Conservation (phyloP, 2,329 filamentous ascomycete genomes). For the Beauveria sp. region DNA sequence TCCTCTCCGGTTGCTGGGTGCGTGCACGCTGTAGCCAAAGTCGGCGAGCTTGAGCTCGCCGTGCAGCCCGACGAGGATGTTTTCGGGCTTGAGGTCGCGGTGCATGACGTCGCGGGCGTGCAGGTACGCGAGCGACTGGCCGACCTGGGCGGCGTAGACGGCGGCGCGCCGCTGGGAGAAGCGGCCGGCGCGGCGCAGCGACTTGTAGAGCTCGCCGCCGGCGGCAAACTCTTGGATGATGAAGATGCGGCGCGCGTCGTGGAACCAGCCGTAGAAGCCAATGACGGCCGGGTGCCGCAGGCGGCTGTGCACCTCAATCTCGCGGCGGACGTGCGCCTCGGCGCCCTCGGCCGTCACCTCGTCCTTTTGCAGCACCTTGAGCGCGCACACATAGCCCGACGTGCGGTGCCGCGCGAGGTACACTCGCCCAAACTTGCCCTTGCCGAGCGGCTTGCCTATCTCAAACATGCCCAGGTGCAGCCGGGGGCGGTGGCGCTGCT, state of each 20-base stretch:
- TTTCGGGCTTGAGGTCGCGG: slow-evolving; percentile 62
- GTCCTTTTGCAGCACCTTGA: slow-evolving; percentile 79
- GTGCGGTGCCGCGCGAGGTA: slow-evolving; percentile 74
- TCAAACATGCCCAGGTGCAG: slow-evolving; percentile 76
- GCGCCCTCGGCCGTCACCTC: slow-evolving; percentile 69
- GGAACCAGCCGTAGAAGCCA: slow-evolving; percentile 77
- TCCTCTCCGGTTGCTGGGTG: slow-evolving; percentile 16
- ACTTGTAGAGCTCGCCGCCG: slow-evolving; percentile 82
- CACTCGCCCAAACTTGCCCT: slow-evolving; percentile 81
- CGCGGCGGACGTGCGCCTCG: slow-evolving; percentile 77
- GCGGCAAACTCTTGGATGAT: slow-evolving; percentile 80
- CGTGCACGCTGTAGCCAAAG: slow-evolving; percentile 23
- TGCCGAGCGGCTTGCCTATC: slow-evolving; percentile 76
- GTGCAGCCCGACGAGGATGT: slow-evolving; percentile 23
- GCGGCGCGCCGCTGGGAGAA: slow-evolving; percentile 83
- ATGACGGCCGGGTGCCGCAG: slow-evolving; percentile 79
- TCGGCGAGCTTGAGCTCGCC: slow-evolving; percentile 23
- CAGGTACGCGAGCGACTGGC: slow-evolving; percentile 72
- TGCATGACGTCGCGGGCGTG: slow-evolving; percentile 91
- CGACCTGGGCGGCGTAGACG: slow-evolving; percentile 83
- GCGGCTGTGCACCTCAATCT: slow-evolving; percentile 89
- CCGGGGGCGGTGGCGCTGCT: slow-evolving; percentile 38
- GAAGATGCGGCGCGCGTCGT: slow-evolving; percentile 81
- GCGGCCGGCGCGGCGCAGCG: slow-evolving; percentile 65
- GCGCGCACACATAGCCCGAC: slow-evolving; percentile 76